Conservation (phyloP, 2,329 filamentous ascomycete genomes). For the Fusarium nodosum region DNA sequence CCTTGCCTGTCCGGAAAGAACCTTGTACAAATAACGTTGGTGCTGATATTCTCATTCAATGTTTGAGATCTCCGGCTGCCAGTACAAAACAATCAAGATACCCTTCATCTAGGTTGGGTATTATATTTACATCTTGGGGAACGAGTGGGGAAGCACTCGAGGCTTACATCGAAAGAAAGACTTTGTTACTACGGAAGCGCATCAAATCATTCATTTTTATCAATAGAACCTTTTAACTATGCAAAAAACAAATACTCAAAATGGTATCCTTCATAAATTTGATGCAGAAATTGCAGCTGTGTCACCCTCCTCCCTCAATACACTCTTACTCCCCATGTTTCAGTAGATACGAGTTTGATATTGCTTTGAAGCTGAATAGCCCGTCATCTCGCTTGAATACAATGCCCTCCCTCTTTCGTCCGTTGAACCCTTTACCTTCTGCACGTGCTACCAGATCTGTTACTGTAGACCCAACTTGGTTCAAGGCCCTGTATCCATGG, state of each 20-base stretch:
- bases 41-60: slow-evolving; percentile 27
- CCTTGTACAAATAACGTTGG: slow-evolving; percentile 33
- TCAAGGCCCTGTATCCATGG: slow-evolving; percentile 37
- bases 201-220: slow-evolving; percentile 49
- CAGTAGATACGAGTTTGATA: slow-evolving; percentile 49
- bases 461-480: slow-evolving; percentile 26
- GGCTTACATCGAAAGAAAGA: slow-evolving; percentile 43
- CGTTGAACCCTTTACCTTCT: slow-evolving; percentile 44
- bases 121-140: slow-evolving; percentile 34
- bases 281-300: slow-evolving; percentile 20
- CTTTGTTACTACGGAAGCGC: slow-evolving; percentile 50
- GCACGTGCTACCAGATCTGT: slow-evolving; percentile 40
- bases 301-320: not conserved
- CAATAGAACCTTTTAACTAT: slow-evolving; percentile 52
- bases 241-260: slow-evolving; percentile 37
- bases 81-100: slow-evolving; percentile 33
- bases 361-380: slow-evolving; percentile 45
- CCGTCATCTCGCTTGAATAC: slow-evolving; percentile 45
- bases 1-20: slow-evolving; percentile 14
- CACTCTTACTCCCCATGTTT: slow-evolving; percentile 43
- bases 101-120: slow-evolving; percentile 3
- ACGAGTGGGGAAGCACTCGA: slow-evolving; percentile 30
- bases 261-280: slow-evolving; percentile 47
- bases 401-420: slow-evolving; percentile 45
- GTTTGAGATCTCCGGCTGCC: slow-evolving; percentile 12